Evolutionary conservation across 192 early-diverging fungal species (phyloP).

Genomic region (Rhizophagus sp.): DNA sequence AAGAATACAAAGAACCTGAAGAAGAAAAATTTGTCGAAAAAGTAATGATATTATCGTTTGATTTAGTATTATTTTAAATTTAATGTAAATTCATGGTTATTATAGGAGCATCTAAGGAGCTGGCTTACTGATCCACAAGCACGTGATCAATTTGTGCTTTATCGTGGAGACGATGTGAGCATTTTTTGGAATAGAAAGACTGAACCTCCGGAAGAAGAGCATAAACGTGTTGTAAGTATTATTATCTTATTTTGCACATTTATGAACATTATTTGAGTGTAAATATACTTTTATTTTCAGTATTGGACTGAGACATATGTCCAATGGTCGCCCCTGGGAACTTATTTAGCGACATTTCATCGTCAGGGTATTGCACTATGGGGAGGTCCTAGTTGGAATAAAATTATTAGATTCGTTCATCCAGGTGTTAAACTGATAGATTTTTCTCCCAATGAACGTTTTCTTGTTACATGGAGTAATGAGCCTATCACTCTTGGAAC

Average conservation of each 20-base stretch:
- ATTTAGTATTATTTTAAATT: neutral
- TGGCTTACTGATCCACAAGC: slow-evolving; percentile 85
- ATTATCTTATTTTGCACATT: neutral
- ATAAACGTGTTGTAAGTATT: slow-evolving; percentile 54
- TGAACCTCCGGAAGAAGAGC: slow-evolving; percentile 77
- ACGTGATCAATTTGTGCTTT: slow-evolving; percentile 92
- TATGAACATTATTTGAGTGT: neutral
- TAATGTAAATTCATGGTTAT: neutral
- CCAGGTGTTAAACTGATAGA: slow-evolving; percentile 88
- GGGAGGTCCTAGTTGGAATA: slow-evolving; percentile 91
- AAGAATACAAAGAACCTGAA: slow-evolving; percentile 73
- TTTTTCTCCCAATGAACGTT: slow-evolving; percentile 94
- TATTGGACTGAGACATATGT: slow-evolving; percentile 97
- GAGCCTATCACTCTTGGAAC: slow-evolving; percentile 74
- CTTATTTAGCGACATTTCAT: slow-evolving; percentile 94
- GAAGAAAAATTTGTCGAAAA: slow-evolving; percentile 72
- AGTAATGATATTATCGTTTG: slow-evolving; percentile 12
- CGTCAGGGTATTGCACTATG: slow-evolving; percentile 92
- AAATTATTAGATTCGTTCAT: slow-evolving; percentile 91
- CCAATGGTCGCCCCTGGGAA: slow-evolving; percentile 93
- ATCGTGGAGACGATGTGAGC: slow-evolving; percentile 78
- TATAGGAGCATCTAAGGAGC: slow-evolving; percentile 79
- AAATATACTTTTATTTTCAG: slow-evolving; percentile 34
- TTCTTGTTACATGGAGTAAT: slow-evolving; percentile 87
- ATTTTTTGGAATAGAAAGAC: slow-evolving; percentile 91